Base-by-base conservation (phyloP, 2,329 filamentous ascomycete species). In the Trichoderma harzianum region DNA sequence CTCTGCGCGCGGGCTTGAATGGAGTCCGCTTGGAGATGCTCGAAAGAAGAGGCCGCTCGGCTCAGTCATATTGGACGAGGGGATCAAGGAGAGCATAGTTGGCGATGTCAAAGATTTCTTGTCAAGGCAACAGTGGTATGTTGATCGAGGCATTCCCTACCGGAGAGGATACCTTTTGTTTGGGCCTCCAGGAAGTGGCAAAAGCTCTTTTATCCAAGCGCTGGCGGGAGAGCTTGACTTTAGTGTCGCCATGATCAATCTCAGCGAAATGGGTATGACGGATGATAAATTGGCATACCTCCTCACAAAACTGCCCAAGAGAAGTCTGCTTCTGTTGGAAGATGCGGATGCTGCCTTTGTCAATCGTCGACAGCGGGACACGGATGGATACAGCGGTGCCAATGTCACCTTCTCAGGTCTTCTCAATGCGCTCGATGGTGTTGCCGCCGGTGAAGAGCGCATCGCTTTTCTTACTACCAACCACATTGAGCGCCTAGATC, bases 381-480 rank as follows among this genome's bases (percentile, higher is more conserved):
- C 89, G 1, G 94, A 98, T 76, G 95, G 95, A 2, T 98, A 97
- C 78, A 89, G 87, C 51, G 95, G 95, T 30, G 91, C 93, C 2
- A 96, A 93, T 21, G 95, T 98, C 28, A 99, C 96, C 0, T 98
- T 98, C 78, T 98, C 95, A 0, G 95, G 95, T 0, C 84, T 98
- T 24, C 84, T 98, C 47, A 95, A 95, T 77, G 92, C 93, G 0
- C 82, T 95, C 16, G 96, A 99, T 74, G 96, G 96, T 1, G 90
- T 98, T n/a, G 94, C 94, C 7, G 97, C 95, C 66, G 93, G 94
- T 14, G 96, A 98, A 80, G 95, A 98, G 83, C 89, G 96, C 68
- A 93, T 99, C 74, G 90, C 97, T 1, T 97, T 99, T 81, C 86
- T 97, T 74, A 99, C 96, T 2, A 97, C 95, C 24, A 99, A 99